phyloP scores from a whole-genome alignment of 768 basidiomycete genomes.

The Boletellus ananas region DNA sequence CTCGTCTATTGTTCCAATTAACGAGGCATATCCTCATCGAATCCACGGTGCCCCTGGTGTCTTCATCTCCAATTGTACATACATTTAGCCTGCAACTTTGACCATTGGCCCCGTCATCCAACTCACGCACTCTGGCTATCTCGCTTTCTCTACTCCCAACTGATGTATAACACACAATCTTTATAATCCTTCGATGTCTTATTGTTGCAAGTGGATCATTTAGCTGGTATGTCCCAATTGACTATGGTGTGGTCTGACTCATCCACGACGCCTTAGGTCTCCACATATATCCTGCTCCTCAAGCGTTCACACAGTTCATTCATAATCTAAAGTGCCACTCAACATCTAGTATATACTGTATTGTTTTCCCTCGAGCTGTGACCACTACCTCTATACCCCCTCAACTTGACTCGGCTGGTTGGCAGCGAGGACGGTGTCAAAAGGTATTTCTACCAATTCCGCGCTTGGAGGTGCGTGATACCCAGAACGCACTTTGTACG shows the following conservation, averaged over 20 bases:
- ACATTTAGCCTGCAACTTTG: conserved; percentile 1
- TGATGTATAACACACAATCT: not conserved
- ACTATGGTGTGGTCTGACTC: not conserved
- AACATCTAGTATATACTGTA: conserved; percentile 13
- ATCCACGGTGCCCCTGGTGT: not conserved
- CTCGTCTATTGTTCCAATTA: not conserved
- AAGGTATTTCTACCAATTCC: not conserved
- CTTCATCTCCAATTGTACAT: conserved; percentile 4
- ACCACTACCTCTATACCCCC: not conserved
- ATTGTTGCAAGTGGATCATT: not conserved
- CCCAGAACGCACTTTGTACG: not conserved
- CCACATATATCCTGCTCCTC: no score
- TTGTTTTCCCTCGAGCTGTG: conserved; percentile 4
- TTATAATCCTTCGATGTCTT: not conserved
- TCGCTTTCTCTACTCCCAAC: not conserved
- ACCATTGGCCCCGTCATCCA: not conserved
- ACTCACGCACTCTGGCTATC: not conserved
- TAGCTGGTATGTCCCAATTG: not conserved
- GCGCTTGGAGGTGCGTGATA: not conserved
- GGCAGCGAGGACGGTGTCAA: not conserved
- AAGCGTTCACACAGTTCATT: not conserved
- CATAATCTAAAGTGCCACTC: conserved; percentile 9
- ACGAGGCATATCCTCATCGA: not conserved
- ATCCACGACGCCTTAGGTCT: conserved; percentile 8
- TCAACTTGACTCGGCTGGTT: not conserved